Evolutionary conservation across 2,329 filamentous ascomycete species (phyloP).

Genomic region (Apiospora koreana): DNA sequence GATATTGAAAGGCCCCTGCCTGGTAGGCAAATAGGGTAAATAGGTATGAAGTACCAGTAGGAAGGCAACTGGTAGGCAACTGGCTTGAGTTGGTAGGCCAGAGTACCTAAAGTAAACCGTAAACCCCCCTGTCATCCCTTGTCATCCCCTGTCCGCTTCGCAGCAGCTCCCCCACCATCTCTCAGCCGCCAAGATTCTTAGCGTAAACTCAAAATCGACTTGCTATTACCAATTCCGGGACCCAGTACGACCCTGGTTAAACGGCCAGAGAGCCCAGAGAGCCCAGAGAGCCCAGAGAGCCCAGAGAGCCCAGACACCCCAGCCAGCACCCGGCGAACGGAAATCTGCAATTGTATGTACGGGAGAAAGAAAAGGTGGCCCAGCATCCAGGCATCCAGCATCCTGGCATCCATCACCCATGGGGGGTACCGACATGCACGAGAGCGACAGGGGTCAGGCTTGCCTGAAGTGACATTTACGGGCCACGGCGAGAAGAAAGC

Average conservation of each 20-base stretch:
- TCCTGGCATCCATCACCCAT: background rate
- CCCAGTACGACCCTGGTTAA: background rate
- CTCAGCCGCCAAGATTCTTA: background rate
- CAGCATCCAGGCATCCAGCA: background rate
- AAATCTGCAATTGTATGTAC: too few species aligned
- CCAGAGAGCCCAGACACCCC: background rate
- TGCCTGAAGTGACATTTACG: background rate
- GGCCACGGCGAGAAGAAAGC: background rate
- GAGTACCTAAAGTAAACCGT: too few species aligned
- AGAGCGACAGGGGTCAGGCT: background rate
- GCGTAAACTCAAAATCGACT: slow-evolving; percentile 12
- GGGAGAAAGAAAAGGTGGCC: too few species aligned
- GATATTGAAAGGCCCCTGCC: too few species aligned
- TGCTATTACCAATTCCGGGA: slow-evolving; percentile 9
- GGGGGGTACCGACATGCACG: too few species aligned
- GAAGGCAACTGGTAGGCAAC: background rate
- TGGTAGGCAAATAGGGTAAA: too few species aligned
- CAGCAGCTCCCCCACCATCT: background rate
- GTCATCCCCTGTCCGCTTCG: background rate
- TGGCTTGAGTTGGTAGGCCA: background rate
- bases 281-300: too few species aligned
- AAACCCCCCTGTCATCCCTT: background rate
- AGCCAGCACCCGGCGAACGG: too few species aligned
- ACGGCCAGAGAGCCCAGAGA: background rate
- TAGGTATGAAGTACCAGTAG: too few species aligned